Conservation (phyloP, 75 land plant genomes). For the Chamaecyparis obtusa region DNA sequence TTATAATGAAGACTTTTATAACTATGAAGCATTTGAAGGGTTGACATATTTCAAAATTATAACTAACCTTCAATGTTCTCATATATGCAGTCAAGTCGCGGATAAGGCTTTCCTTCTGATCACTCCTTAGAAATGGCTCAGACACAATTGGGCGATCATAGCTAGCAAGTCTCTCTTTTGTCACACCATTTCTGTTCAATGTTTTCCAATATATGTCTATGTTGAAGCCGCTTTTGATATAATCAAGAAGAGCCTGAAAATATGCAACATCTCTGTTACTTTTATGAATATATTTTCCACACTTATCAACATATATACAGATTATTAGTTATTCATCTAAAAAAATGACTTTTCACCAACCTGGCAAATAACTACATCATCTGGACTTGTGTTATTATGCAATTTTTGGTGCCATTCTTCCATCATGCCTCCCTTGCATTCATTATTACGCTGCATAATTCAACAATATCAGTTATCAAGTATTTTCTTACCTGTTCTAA, state of each 20-base stretch:
- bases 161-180: slow-evolving; percentile 52
- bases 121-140: slow-evolving; percentile 40
- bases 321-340: background rate
- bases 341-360: slow-evolving; percentile 9
- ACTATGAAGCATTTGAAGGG: background rate
- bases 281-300: background rate
- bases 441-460: slow-evolving; percentile 58
- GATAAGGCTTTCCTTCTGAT: slow-evolving; percentile 46
- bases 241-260: slow-evolving; percentile 58
- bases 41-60: background rate
- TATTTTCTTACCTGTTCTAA: background rate
- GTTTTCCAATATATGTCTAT: slow-evolving; percentile 55
- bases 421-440: slow-evolving; percentile 75
- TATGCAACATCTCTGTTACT: background rate
- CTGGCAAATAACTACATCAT: slow-evolving; percentile 75
- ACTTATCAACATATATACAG: background rate
- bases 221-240: slow-evolving; percentile 36
- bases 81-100: slow-evolving; percentile 49
- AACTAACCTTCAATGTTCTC: slow-evolving; percentile 50
- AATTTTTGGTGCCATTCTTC: slow-evolving; percentile 83
- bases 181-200: slow-evolving; percentile 52
- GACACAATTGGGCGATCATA: slow-evolving; percentile 55
- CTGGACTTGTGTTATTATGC: slow-evolving; percentile 76
- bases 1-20: background rate
- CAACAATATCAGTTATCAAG: background rate